Evolutionary conservation across 768 basidiomycete species (phyloP).

Genomic region (Boletus tylopilopsis): DNA sequence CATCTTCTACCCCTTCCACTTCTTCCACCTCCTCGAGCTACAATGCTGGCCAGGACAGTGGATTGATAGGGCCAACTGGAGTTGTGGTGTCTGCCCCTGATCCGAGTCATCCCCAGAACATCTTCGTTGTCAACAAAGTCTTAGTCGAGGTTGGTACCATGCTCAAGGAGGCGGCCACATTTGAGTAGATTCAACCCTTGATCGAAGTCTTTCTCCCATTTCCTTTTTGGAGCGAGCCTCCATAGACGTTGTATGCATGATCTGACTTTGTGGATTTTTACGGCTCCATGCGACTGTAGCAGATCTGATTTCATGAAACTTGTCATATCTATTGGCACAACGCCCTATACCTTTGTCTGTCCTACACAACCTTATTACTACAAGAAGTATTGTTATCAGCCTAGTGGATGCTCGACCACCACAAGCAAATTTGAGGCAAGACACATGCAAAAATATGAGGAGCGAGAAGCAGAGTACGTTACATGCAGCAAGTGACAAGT

Average conservation of each 20-base stretch:
- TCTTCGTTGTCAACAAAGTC: constrained; percentile 33
- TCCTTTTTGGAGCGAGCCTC: constrained; percentile 4
- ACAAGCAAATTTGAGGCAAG: not conserved
- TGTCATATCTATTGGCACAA: constrained; percentile 7
- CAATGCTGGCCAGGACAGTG: constrained; percentile 21
- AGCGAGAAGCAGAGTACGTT: not conserved
- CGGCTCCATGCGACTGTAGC: not conserved
- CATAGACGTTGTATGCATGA: too few species aligned
- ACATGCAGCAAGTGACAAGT: constrained; percentile 49
- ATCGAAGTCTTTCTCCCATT: not conserved
- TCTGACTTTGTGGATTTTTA: too few species aligned
- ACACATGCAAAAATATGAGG: not conserved
- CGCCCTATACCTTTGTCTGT: constrained; percentile 21
- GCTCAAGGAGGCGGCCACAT: constrained; percentile 8
- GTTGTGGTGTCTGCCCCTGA: constrained; percentile 30
- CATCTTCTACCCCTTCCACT: constrained; percentile 13
- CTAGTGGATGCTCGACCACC: not conserved
- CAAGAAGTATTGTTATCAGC: not conserved
- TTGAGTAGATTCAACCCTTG: not conserved
- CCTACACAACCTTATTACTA: constrained; percentile 2
- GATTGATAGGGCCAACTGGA: constrained; percentile 24
- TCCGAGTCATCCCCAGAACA: constrained; percentile 30
- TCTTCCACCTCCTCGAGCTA: constrained; percentile 15
- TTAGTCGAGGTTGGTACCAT: constrained; percentile 32
- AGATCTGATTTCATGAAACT: not conserved